Base-by-base conservation (phyloP, 2,329 filamentous ascomycete species). In the Penicillium griseofulvum region DNA sequence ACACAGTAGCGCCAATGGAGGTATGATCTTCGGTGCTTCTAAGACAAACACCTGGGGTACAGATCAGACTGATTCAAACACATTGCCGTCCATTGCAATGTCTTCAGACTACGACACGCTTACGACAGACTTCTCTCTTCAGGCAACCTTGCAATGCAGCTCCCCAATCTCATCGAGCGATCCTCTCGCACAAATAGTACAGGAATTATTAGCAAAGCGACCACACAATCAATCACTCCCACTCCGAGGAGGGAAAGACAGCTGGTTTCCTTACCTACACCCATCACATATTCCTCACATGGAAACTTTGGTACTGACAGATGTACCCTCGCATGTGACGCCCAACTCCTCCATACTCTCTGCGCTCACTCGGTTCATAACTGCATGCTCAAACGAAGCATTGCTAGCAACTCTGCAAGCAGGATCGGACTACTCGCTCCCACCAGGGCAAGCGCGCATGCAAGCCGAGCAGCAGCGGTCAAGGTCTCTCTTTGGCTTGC, bases 271-370 rank as follows among this genome's bases (percentile, higher is more conserved):
- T 2, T 71, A 67, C 52, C 69, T 85, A 9, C 82, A 85, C 63
- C 83, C 83, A 14, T 80, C 77, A 11, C 79, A 81, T 71, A 68
- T 85, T 3, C 78, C 82, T 11, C 78, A 80, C 47, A 64, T 85
- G 9, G 76, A 78, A 48, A 83, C 80, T 0, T 65, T 87, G 5
- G 75, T 84, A 2, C 69, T 87, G 42, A 85, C 82, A 1, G 78
- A 83, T 56, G 77, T 86, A 1, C 83, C 84, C 0, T 73, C 70
- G 5, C 70, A 74, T 38, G 70, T 77, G 5, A 68, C 70, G 6
- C 63, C 66, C 9, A 74, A 75, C 26, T 78, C 78, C 2, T 62
- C 72, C 0, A 70, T 82, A 17, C 57, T 76, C 5, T 58, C 72
- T 12, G 68, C 76, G 7, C 68, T 87, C 5, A 80, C 78, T 43